A percentile compares a stretch with the other conserved stretches of the same genome.
Evolutionary conservation across 1,284 basidiomycete species (phyloP).

Genomic region (Heterobasidion occidentale): DNA sequence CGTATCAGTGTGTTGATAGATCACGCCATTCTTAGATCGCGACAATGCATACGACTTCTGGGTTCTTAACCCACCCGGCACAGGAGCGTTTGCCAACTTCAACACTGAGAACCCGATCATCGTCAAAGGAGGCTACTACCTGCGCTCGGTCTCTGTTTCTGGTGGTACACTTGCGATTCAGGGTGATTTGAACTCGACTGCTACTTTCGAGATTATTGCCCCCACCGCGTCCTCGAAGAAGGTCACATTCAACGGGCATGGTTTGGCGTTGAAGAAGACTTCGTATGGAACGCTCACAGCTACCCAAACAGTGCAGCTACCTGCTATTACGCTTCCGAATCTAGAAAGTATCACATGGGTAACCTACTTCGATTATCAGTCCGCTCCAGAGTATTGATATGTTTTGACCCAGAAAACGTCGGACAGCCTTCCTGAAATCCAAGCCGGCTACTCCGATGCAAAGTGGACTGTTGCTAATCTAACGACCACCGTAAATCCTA

Average conservation of each 20-base stretch:
- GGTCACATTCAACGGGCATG: neutral
- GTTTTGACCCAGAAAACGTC: neutral
- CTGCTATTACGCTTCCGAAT: neutral
- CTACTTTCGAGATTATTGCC: neutral
- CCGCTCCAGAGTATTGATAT: neutral
- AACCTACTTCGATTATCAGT: neutral
- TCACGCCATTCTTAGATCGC: neutral
- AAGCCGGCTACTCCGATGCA: neutral
- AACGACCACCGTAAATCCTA: neutral
- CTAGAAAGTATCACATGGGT: neutral
- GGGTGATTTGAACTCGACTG: neutral
- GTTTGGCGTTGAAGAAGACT: neutral
- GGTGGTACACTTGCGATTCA: neutral
- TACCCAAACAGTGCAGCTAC: neutral
- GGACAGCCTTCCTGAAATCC: neutral
- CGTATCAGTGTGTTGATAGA: too few species aligned
- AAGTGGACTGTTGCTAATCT: neutral
- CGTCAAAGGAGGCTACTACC: neutral
- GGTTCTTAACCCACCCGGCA: neutral
- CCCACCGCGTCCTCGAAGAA: neutral
- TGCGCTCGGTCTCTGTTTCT: neutral
- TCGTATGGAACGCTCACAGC: neutral
- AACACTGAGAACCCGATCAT: neutral
- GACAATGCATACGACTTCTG: neutral
- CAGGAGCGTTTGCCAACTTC: neutral